Evolutionary conservation across 2,329 filamentous ascomycete species (phyloP).

Genomic region (Aaosphaeria arxii): DNA sequence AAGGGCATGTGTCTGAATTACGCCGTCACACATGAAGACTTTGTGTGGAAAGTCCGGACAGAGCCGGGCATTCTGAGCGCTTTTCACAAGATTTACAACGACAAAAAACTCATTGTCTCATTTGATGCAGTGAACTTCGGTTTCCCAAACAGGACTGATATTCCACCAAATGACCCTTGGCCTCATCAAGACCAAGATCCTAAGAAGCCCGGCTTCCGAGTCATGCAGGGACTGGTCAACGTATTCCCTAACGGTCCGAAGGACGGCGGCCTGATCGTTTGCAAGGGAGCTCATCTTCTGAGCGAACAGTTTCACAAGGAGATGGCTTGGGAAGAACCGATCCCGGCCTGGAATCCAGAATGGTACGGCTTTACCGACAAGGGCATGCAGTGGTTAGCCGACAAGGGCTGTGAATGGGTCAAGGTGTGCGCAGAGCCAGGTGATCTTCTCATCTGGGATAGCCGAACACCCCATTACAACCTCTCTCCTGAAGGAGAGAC

Average conservation of each 20-base stretch:
- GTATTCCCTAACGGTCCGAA: conserved; percentile 35
- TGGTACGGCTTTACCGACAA: conserved; percentile 31
- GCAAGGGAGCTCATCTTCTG: conserved; percentile 27
- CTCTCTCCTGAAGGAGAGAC: conserved; percentile 19
- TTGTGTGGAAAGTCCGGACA: conserved; percentile 39
- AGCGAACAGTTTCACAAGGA: conserved; percentile 30
- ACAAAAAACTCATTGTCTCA: conserved; percentile 34
- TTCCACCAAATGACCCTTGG: conserved; percentile 27
- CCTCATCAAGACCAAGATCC: conserved; percentile 32
- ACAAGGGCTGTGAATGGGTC: conserved; percentile 35
- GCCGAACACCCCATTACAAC: conserved; percentile 39
- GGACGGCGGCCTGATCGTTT: conserved; percentile 38
- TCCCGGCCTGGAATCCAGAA: conserved; percentile 17
- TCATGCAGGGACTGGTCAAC: conserved; percentile 53
- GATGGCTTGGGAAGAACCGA: conserved; percentile 17
- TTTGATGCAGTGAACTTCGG: conserved; percentile 40
- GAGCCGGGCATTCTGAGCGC: conserved; percentile 39
- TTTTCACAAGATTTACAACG: conserved; percentile 34
- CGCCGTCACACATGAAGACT: conserved; percentile 39
- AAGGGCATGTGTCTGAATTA: conserved; percentile 28
- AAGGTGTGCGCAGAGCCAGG: conserved; percentile 44
- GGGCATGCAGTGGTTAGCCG: conserved; percentile 42
- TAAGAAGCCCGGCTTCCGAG: conserved; percentile 46
- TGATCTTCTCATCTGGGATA: conserved; percentile 48
- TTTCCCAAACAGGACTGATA: conserved; percentile 22